These are phyloP conservation scores for Sclerotinia borealis DNA, from an alignment of 2,329 filamentous ascomycete genomes.

Conservation along the genomic window DNA sequence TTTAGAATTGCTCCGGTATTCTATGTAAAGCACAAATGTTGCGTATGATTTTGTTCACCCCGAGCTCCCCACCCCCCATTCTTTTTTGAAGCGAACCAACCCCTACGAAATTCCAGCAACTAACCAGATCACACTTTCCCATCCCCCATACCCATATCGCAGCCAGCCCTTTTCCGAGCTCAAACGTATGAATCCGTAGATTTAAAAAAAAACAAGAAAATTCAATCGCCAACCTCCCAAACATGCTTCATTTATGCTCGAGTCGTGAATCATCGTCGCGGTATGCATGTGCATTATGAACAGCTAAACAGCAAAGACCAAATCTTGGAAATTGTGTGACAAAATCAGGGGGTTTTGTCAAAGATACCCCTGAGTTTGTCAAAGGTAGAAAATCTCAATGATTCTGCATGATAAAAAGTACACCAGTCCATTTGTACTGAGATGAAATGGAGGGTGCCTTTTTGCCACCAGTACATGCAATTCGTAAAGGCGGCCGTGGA, in stretches of 20 bases:
- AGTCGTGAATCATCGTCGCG: conserved; percentile 13
- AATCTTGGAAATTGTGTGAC: conserved; percentile 5
- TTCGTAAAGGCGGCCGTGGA: neutral
- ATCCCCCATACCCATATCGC: neutral
- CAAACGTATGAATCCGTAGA: neutral
- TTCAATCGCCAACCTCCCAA: conserved; percentile 25
- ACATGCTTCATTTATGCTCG: conserved; percentile 25
- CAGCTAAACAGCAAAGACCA: neutral
- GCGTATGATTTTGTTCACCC: conserved; percentile 1
- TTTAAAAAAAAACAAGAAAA: conserved; percentile 15
- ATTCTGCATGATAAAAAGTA: neutral
- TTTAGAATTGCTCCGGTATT: conserved; percentile 5
- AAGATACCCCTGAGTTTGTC: neutral
- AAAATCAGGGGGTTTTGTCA: neutral
- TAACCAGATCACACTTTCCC: neutral
- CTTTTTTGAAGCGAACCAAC: conserved; percentile 6
- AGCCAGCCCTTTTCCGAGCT: neutral
- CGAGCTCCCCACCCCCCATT: neutral
- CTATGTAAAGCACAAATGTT: neutral
- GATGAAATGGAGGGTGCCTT: neutral
- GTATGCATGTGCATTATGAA: conserved; percentile 14
- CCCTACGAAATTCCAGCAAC: neutral
- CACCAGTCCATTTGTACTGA: neutral
- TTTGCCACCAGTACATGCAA: neutral
- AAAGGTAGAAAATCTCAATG: neutral